These are phyloP conservation scores for Lichtheimia hyalospora DNA, from an alignment of 371 early-diverging fungal genomes.

Conservation along the genomic window DNA sequence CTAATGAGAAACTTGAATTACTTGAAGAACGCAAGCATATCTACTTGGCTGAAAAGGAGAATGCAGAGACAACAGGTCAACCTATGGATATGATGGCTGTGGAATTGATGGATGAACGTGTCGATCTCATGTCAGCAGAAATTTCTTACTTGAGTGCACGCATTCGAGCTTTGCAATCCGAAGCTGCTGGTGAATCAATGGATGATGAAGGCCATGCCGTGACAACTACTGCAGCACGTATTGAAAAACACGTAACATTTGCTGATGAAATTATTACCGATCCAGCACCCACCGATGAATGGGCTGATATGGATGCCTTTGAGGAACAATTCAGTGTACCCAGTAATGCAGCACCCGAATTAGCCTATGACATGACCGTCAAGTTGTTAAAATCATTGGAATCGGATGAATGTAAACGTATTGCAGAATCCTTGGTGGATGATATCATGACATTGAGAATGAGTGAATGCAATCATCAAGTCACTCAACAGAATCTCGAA, in stretches of 20 bases:
- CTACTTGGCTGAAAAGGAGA: conserved; percentile 60
- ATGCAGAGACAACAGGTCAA: conserved; percentile 47
- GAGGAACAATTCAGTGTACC: conserved; percentile 58
- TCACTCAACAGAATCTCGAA: conserved; percentile 64
- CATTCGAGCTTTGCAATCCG: conserved; percentile 70
- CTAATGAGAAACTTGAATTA: conserved; percentile 72
- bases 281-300: conserved; percentile 33
- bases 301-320: conserved; percentile 51
- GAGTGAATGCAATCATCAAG: conserved; percentile 60
- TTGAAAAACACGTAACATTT: conserved; percentile 37
- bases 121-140: conserved; percentile 83
- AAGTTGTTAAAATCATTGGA: conserved; percentile 70
- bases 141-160: conserved; percentile 71
- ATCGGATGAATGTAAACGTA: conserved; percentile 64
- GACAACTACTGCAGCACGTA: conserved; percentile 1
- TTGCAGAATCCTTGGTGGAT: conserved; percentile 73
- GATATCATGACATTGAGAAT: conserved; percentile 72
- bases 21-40: conserved; percentile 69
- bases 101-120: conserved; percentile 77
- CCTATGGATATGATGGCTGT: conserved; percentile 55
- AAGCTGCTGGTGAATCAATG: conserved; percentile 58
- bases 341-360: conserved; percentile 51
- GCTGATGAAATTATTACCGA: conserved; percentile 45
- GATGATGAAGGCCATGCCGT: conserved; percentile 45
- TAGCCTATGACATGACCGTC: conserved; percentile 61